Evolutionary conservation across 2,329 filamentous ascomycete genomes (phyloP).

Genomic region (Venturia effusa): DNA sequence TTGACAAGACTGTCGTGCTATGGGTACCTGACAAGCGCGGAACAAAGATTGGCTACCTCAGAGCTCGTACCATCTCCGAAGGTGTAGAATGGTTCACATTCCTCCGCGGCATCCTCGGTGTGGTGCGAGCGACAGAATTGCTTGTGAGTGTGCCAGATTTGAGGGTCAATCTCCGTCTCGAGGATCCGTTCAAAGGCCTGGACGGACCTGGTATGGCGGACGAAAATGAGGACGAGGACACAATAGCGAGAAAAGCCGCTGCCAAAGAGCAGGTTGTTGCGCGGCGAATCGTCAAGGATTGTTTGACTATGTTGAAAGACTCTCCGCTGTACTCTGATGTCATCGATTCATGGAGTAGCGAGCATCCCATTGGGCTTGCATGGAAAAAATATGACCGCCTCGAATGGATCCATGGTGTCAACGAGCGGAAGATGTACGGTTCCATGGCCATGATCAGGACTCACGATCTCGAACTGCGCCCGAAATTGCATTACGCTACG

Average conservation of each 20-base stretch:
- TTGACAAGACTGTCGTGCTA: slow-evolving; percentile 57
- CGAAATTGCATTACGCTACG: slow-evolving; percentile 54
- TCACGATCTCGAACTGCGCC: slow-evolving; percentile 55
- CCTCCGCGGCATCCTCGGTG: slow-evolving; percentile 48
- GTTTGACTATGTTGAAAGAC: slow-evolving; percentile 47
- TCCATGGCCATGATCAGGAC: slow-evolving; percentile 56
- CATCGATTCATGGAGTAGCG: slow-evolving; percentile 46
- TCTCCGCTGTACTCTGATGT: slow-evolving; percentile 48
- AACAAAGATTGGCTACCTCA: slow-evolving; percentile 51
- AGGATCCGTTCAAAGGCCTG: slow-evolving; percentile 45
- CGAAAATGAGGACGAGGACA: slow-evolving; percentile 34
- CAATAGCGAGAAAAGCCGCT: slow-evolving; percentile 33
- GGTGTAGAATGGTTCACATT: slow-evolving; percentile 62
- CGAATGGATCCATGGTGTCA: slow-evolving; percentile 56
- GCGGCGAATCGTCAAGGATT: slow-evolving; percentile 43
- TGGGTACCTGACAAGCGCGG: slow-evolving; percentile 45
- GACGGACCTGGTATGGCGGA: slow-evolving; percentile 19
- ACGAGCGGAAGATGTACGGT: slow-evolving; percentile 59
- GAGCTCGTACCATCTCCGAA: slow-evolving; percentile 48
- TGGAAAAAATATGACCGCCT: slow-evolving; percentile 60
- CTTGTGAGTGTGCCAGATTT: slow-evolving; percentile 54
- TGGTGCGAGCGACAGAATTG: slow-evolving; percentile 44
- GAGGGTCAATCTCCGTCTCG: slow-evolving; percentile 45
- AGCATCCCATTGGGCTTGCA: slow-evolving; percentile 51
- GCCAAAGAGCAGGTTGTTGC: slow-evolving; percentile 46